Evolutionary conservation across 2,329 filamentous ascomycete genomes (phyloP), one percentile per base, ranked within the genome.

Genomic region (Tetracladium maxilliforme): DNA sequence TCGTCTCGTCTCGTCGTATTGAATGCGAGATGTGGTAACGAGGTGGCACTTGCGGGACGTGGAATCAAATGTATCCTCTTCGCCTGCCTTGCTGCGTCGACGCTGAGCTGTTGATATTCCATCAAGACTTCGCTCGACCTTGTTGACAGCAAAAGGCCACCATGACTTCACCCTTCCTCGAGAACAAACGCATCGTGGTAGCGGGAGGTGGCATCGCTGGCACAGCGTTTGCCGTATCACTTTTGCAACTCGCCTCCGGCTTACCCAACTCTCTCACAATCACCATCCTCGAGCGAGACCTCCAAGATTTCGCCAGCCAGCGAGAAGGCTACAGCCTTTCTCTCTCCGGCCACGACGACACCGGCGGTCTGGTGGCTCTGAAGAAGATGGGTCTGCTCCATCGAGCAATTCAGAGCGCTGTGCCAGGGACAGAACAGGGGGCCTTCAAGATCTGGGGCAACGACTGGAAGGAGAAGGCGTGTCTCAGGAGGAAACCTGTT

Each of bases 121-220:
- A n/a, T n/a, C n/a, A n/a, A n/a, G n/a, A n/a, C n/a, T n/a, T n/a
- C n/a, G n/a, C n/a, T n/a, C n/a, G n/a, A n/a, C n/a, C n/a, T n/a
- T n/a, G n/a, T n/a, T n/a, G n/a, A n/a, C n/a, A n/a, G n/a, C n/a
- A n/a, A n/a, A n/a, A n/a, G n/a, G n/a, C n/a, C n/a, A n/a, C n/a
- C n/a, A n/a, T n/a, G n/a, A n/a, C n/a, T n/a, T n/a, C n/a, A n/a
- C n/a, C n/a, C 30, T 50, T 49, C 24, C 44, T 57, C 10, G 37
- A 45, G 5, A 45, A 47, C 10, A 58, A 57, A 35, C 50, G 43
- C 18, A 54, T 60, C 26, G 41, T 58, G 13, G 39, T 62, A 7
- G 44, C 51, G 4, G 58, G 58, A 5, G 54, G 42, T 12, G 58
- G 58, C 15, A 43, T 60, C 13, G 49, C 54, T 7, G 55, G 58